Percentiles rank a stretch among this genome's conserved stretches.
Conservation (phyloP, 768 basidiomycete species). For the Boletus huronensis region DNA sequence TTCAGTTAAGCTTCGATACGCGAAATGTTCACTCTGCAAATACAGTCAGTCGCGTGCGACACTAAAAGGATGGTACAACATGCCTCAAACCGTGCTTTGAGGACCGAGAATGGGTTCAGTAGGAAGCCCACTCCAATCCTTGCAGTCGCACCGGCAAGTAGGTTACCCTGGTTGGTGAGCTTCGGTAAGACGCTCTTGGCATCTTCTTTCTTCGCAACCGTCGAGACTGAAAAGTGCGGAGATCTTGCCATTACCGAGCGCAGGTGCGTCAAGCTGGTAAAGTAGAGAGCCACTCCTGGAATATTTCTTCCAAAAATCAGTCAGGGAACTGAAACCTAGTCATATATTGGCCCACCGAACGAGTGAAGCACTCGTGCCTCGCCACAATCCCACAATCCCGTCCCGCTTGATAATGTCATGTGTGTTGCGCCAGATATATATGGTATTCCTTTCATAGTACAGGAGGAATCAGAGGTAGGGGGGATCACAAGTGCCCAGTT, state of each 20-base stretch:
- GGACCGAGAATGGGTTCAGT: conserved; percentile 84
- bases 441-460: conserved; percentile 29
- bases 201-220: conserved; percentile 13
- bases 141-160: conserved; percentile 80
- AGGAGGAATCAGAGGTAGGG: neutral
- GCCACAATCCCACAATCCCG: conserved; percentile 78
- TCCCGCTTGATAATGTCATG: conserved; percentile 57
- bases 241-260: conserved; percentile 73
- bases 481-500: neutral
- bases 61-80: conserved; percentile 12
- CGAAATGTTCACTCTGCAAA: conserved; percentile 70
- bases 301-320: conserved; percentile 59
- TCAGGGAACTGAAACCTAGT: neutral
- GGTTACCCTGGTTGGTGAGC: conserved; percentile 74
- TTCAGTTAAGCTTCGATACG: conserved; percentile 57
- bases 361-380: conserved; percentile 81
- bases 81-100: conserved; percentile 93
- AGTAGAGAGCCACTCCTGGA: conserved; percentile 90
- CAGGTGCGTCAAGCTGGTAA: conserved; percentile 80
- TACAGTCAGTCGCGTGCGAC: neutral
- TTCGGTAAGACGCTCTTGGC: conserved; percentile 60
- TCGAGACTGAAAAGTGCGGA: conserved; percentile 55
- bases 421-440: conserved; percentile 47
- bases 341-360: conserved; percentile 45
- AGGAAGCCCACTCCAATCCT: conserved; percentile 79